Evolutionary conservation across 768 basidiomycete species (phyloP).

Genomic region (Leccinum uliginosum): DNA sequence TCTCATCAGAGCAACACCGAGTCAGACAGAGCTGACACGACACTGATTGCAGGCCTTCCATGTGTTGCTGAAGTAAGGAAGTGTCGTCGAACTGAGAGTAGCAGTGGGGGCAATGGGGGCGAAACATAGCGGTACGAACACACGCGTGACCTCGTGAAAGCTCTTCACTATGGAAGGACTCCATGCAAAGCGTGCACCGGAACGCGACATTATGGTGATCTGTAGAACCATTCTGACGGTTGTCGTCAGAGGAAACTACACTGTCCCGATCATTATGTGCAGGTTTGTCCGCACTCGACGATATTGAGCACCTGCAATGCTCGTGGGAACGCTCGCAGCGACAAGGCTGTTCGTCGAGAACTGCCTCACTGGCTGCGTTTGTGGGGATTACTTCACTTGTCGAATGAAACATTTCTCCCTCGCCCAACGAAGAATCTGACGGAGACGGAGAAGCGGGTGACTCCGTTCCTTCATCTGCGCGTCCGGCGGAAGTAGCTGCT

Average conservation of each 20-base stretch:
- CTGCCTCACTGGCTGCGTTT: neutral
- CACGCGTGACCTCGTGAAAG: slow-evolving; percentile 15
- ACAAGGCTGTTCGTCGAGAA: neutral
- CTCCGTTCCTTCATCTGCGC: neutral
- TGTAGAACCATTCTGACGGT: neutral
- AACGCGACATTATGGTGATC: neutral
- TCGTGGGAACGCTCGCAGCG: neutral
- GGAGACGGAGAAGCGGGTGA: neutral
- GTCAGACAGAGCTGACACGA: slow-evolving; percentile 18
- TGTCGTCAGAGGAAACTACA: neutral
- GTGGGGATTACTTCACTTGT: neutral
- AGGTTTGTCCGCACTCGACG: neutral
- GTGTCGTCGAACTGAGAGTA: slow-evolving; percentile 22
- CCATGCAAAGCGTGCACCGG: slow-evolving; percentile 15
- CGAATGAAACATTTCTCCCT: slow-evolving; percentile 10
- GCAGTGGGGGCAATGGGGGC: slow-evolving; percentile 20
- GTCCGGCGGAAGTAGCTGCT: neutral
- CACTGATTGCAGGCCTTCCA: slow-evolving; percentile 11
- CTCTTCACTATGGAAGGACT: slow-evolving; percentile 11
- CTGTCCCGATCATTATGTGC: neutral
- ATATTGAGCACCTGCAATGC: slow-evolving; percentile 5
- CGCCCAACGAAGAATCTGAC: slow-evolving; percentile 2
- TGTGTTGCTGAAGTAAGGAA: slow-evolving; percentile 13
- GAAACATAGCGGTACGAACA: slow-evolving; percentile 5
- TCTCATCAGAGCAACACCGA: slow-evolving; percentile 22